A percentile compares a stretch with the other conserved stretches of the same genome.
phyloP scores from a whole-genome alignment of 2,329 filamentous ascomycete genomes.

The Nothophaeocryptopus gaeumannii region DNA sequence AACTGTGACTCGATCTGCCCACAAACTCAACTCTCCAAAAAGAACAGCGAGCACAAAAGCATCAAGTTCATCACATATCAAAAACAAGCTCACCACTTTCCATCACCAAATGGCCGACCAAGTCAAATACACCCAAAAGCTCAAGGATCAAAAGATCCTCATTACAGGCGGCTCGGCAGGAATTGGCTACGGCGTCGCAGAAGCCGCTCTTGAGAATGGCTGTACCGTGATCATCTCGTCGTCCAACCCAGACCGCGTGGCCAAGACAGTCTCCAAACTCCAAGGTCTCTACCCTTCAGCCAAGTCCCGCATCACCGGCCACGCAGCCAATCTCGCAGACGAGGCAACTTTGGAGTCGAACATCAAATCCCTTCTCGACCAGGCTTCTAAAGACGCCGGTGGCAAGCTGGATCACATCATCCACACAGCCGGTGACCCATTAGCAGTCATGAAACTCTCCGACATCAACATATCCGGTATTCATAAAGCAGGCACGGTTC shows the following conservation, averaged over 20 bases:
- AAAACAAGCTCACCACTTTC: neutral
- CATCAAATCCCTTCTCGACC: constrained; percentile 47
- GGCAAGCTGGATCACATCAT: constrained; percentile 55
- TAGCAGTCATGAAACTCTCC: constrained; percentile 41
- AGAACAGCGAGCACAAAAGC: neutral
- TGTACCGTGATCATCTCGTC: constrained; percentile 60
- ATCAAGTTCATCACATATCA: neutral
- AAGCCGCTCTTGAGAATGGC: constrained; percentile 55
- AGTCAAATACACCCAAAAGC: constrained; percentile 49
- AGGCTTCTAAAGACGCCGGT: constrained; percentile 20
- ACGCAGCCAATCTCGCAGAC: constrained; percentile 50
- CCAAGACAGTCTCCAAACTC: constrained; percentile 47
- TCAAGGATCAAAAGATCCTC: constrained; percentile 50
- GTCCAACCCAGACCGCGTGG: constrained; percentile 52
- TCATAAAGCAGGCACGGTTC: constrained; percentile 47
- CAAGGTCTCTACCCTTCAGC: constrained; percentile 44
- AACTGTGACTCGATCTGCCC: too few species aligned
- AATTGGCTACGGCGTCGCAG: constrained; percentile 61
- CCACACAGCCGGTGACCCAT: constrained; percentile 54
- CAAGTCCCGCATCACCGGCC: constrained; percentile 41
- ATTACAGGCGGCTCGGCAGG: constrained; percentile 59
- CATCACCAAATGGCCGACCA: constrained; percentile 38
- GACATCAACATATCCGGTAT: constrained; percentile 43
- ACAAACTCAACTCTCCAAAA: too few species aligned
- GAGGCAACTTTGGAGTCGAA: constrained; percentile 48